These are phyloP conservation scores for Chrysanthemum makinoi DNA, from an alignment of 129 eudicot genomes.

Conservation along the genomic window DNA sequence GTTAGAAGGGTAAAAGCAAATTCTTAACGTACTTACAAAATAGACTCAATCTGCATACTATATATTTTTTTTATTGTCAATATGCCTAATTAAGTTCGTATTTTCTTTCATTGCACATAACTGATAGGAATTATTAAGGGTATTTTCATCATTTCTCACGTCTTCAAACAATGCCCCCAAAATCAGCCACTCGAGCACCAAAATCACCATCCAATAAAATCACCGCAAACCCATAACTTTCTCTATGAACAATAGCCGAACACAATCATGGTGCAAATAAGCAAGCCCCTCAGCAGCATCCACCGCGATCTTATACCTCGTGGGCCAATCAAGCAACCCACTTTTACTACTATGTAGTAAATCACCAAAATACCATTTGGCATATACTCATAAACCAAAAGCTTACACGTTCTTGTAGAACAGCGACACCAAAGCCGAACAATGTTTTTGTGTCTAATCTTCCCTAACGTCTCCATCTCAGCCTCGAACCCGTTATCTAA, in stretches of 20 bases:
- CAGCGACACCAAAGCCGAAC: slow-evolving; percentile 92
- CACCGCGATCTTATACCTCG: slow-evolving; percentile 67
- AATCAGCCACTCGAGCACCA: slow-evolving; percentile 92
- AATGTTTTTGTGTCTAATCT: slow-evolving; percentile 81
- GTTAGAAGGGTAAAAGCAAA: too few species aligned
- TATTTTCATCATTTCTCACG: too few species aligned
- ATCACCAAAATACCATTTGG: slow-evolving; percentile 88
- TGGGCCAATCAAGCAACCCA: slow-evolving; percentile 84
- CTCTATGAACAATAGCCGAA: slow-evolving; percentile 84
- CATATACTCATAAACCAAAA: slow-evolving; percentile 94
- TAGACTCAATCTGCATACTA: too few species aligned
- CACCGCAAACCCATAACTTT: slow-evolving; percentile 13
- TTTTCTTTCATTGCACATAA: too few species aligned
- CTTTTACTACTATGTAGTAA: slow-evolving; percentile 75
- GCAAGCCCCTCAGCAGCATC: slow-evolving; percentile 93
- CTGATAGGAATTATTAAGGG: too few species aligned
- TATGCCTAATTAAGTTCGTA: too few species aligned
- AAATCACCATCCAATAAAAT: slow-evolving; percentile 73
- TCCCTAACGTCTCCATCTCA: slow-evolving; percentile 87
- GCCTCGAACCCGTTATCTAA: slow-evolving; percentile 73
- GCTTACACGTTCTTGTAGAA: slow-evolving; percentile 65
- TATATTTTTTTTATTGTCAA: too few species aligned
- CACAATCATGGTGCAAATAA: slow-evolving; percentile 91
- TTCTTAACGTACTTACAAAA: too few species aligned
- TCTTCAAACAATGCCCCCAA: slow-evolving; percentile 35